Evolutionary conservation across 352 stramenopile species (phyloP), one percentile per base, ranked within the genome.

Genomic region (Pythium rhizo-oryzae): DNA sequence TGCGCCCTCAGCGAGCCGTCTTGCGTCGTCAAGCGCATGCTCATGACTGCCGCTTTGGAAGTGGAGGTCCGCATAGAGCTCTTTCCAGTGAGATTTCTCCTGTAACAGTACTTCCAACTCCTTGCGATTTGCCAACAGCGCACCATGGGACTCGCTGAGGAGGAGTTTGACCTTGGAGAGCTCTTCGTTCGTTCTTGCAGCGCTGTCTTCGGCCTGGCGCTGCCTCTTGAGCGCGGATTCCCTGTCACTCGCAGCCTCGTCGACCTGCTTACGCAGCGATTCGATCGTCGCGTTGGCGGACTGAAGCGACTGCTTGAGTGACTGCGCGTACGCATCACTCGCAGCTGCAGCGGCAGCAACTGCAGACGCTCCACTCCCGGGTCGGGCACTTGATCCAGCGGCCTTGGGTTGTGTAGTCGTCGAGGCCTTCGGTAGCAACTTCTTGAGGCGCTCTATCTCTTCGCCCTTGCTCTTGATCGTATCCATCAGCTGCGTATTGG

Each of bases 401-500:
- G 41, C 8, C 41, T 47, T 47, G 13, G 15, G 4, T n/a, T 62
- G 46, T 7, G 19, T 55, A 8, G 18, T 24, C 16, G 18, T 21
- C 16, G 7, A 61, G 2, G 46, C 43, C 5, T 73, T 78, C 12
- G 78, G 49, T 21, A 92, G 62, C 21, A 84, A 79, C 60, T 84
- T 87, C 43, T 84, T 84, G 35, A 90, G 44, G 9, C 81, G 80
- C 23, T 84, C 81, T 4, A 78, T 72, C 19, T 92, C 84, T 2
- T 60, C 62, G 8, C 72, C 78, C 13, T 66, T 75, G 12, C 69
- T 67, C 35, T 78, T 72, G 19, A 92, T 61, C 0, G 79, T 74
- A 19, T 88, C 77, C 50, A 89, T 74, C 24, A 92, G 71, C 55
- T 92, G 77, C 15, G 65, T 58, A 62, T 89, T 90, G 19, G 77